These are phyloP conservation scores for Alternaria postmessia DNA, from an alignment of 2,329 filamentous ascomycete genomes.

Conservation along the genomic window DNA sequence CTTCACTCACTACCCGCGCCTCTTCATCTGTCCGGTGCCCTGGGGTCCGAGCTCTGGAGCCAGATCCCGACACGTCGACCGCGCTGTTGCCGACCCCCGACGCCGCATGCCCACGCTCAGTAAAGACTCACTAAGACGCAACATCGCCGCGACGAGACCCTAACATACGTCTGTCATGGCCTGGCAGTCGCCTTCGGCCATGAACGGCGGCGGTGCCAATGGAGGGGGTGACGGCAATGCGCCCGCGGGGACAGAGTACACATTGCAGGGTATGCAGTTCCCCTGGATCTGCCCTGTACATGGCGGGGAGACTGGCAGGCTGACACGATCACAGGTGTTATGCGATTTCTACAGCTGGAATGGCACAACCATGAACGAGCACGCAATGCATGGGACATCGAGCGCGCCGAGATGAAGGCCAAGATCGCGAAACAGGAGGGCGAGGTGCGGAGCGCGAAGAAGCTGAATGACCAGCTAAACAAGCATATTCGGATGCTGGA, in stretches of 20 bases:
- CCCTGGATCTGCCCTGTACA: conserved; percentile 1
- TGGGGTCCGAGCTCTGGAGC: conserved; percentile 31
- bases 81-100: conserved; percentile 35
- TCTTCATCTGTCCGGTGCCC: conserved; percentile 16
- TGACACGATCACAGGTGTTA: conserved; percentile 72
- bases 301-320: conserved; percentile 14
- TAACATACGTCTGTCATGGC: conserved; percentile 62
- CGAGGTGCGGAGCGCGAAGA: conserved; percentile 83
- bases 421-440: conserved; percentile 95
- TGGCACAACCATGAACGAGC: conserved; percentile 99
- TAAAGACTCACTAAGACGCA: conserved; percentile 30
- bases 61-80: conserved; percentile 30
- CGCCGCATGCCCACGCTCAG: conserved; percentile 40
- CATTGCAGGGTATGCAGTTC: conserved; percentile 67
- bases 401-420: conserved; percentile 98
- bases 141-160: conserved; percentile 32
- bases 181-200: conserved; percentile 73
- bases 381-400: conserved; percentile 98
- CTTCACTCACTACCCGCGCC: background rate
- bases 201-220: conserved; percentile 64
- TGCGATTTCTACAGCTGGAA: conserved; percentile 99
- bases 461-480: conserved; percentile 85
- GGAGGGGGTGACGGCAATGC: conserved; percentile 58
- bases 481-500: conserved; percentile 92
- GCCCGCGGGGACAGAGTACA: conserved; percentile 73